Base-by-base conservation (phyloP, 257 asterid species). In the Penstemon eatonii region DNA sequence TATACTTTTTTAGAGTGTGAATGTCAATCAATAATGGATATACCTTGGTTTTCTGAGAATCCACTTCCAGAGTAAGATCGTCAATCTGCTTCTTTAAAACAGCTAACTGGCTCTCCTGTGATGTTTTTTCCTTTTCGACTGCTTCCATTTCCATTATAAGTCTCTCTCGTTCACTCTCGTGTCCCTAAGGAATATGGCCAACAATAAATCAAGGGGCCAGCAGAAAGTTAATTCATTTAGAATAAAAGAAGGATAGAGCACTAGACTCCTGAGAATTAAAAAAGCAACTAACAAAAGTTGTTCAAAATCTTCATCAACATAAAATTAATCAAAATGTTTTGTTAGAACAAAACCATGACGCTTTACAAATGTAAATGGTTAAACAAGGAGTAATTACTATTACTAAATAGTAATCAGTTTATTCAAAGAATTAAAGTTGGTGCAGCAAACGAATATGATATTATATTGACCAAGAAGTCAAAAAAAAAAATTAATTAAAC, bases 61-160 rank as follows among this genome's bases (percentile, higher is more conserved):
- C 91, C 65, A 91, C 74, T 75, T 83, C 93, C 33, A 71, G 65
- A 60, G 77, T 75, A 74, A 89, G 80, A 71, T 83, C 83, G 70
- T 78, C 73, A 33, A 86, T 78, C 81, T 78, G 90, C 81, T 85
- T 83, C 70, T 71, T 81, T 66, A 86, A 67, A 67, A 83, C 81
- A 67, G 77, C 77, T 60, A 91, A 69, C 72, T 94, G 96, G 81
- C 77, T 75, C 67, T 86, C 96, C 77, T 87, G 73, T 12, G 90
- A 79, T 70, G 73, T 74, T 57, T 82, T 81, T 70, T 94, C 99
- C 79, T 89, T 90, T 73, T 87, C 87, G 69, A 66, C 90, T 75
- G 84, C 96, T 82, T 94, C 99, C 92, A 87, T 73, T 81, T 89
- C 96, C 97, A 94, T 91, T 60, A 84, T 73, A 71, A 91, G 96